These are phyloP conservation scores for Syzygium grande DNA, from an alignment of 345 rosid genomes.

Conservation along the genomic window DNA sequence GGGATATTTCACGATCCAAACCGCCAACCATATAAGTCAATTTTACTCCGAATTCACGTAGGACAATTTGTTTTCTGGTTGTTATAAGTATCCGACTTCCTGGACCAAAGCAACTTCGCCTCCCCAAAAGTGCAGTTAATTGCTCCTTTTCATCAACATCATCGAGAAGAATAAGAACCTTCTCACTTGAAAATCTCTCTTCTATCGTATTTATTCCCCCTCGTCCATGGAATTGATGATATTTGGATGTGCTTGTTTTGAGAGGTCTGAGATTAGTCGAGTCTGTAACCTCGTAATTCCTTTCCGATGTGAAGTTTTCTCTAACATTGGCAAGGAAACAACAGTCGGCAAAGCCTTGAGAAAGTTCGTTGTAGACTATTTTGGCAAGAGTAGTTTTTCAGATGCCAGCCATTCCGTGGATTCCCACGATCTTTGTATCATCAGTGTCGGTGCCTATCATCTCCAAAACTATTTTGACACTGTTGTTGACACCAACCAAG, in stretches of 20 bases:
- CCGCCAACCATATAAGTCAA: no score
- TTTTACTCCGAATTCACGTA: not conserved
- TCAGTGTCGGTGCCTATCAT: not conserved
- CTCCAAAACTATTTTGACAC: not conserved
- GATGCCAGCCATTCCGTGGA: not conserved
- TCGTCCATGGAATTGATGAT: not conserved
- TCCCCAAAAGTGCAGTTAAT: not conserved
- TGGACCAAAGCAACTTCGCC: not conserved
- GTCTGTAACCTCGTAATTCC: not conserved
- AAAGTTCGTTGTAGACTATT: not conserved
- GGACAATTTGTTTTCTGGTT: not conserved
- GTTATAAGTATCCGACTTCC: not conserved
- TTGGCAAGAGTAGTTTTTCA: constrained; percentile 3
- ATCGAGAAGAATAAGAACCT: constrained; percentile 3
- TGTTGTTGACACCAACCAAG: not conserved
- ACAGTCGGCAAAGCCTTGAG: not conserved
- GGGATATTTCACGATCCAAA: no score
- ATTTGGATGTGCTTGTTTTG: not conserved
- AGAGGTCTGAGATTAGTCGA: not conserved
- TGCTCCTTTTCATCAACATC: not conserved
- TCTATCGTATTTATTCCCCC: not conserved
- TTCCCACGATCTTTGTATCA: not conserved
- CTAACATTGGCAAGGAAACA: not conserved
- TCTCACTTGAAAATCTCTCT: not conserved
- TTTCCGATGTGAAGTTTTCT: not conserved